Conservation (phyloP, 768 basidiomycete species). For the Guyanaporus albipodus region DNA sequence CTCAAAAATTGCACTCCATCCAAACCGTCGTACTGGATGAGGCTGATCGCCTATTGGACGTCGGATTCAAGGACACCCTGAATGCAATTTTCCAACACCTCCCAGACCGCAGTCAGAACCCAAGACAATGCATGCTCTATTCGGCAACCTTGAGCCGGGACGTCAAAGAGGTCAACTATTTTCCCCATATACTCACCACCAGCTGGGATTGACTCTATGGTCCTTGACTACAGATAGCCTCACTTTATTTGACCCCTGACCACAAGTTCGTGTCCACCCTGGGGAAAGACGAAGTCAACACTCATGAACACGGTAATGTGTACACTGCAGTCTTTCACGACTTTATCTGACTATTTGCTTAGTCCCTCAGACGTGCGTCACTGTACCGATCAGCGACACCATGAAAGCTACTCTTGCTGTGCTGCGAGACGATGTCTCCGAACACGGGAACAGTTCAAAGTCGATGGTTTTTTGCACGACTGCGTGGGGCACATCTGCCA, state of each 20-base stretch:
- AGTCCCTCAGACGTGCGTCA: conserved; percentile 46
- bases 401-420: conserved; percentile 41
- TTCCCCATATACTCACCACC: not conserved
- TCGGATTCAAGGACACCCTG: conserved; percentile 66
- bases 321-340: not conserved
- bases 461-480: conserved; percentile 68
- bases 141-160: conserved; percentile 75
- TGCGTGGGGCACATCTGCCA: conserved; percentile 51
- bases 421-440: conserved; percentile 33
- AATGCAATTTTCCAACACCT: conserved; percentile 53
- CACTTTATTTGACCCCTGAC: conserved; percentile 24
- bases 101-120: conserved; percentile 44
- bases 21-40: conserved; percentile 62
- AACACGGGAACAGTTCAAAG: conserved; percentile 34
- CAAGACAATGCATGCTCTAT: conserved; percentile 65
- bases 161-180: conserved; percentile 45
- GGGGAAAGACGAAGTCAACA: conserved; percentile 51
- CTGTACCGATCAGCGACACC: conserved; percentile 39
- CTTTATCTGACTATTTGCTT: not conserved
- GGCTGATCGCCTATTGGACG: conserved; percentile 70
- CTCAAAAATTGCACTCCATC: conserved; percentile 35
- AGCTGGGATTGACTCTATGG: not conserved
- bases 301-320: conserved; percentile 55
- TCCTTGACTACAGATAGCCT: conserved; percentile 19
- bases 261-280: conserved; percentile 56